Conservation (phyloP, 1,284 basidiomycete genomes). For the Anthracocystis panici-leucophaei region DNA sequence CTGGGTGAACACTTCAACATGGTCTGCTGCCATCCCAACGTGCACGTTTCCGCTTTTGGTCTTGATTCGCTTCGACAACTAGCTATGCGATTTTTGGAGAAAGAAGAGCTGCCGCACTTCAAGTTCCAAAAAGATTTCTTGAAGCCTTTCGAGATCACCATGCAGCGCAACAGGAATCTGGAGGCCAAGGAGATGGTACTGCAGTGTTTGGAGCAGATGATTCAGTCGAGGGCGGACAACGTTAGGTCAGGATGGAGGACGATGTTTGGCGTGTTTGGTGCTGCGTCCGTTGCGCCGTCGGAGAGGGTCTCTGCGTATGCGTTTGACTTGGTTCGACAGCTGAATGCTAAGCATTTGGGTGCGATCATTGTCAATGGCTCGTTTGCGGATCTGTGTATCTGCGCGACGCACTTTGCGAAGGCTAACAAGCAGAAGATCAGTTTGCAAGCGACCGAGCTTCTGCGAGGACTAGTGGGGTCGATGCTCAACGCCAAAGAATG, state of each 20-base stretch:
- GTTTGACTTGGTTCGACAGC: constrained; percentile 92
- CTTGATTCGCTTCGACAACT: constrained; percentile 97
- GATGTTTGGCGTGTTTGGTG: constrained; percentile 98
- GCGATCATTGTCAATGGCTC: constrained; percentile 90
- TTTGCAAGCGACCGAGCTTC: constrained; percentile 94
- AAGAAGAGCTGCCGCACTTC: constrained; percentile 97
- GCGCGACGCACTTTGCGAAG: constrained; percentile 99
- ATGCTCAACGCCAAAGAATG: constrained; percentile 76
- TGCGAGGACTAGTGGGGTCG: constrained; percentile 82
- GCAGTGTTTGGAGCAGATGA: constrained; percentile 99
- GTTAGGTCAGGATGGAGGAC: constrained; percentile 98
- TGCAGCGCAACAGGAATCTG: constrained; percentile 93
- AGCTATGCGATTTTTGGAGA: constrained; percentile 98
- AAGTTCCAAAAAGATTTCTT: constrained; percentile 99
- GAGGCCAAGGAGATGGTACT: constrained; percentile 98
- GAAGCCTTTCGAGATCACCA: constrained; percentile 97
- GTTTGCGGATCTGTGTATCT: constrained; percentile 94
- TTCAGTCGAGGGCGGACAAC: constrained; percentile 92
- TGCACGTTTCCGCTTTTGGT: constrained; percentile 95
- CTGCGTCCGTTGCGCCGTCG: constrained; percentile 92
- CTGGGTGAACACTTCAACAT: constrained; percentile 99
- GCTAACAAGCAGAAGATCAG: constrained; percentile 98
- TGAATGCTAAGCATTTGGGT: constrained; percentile 92
- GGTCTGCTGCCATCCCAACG: constrained; percentile 98
- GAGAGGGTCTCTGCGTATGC: constrained; percentile 93